Base-by-base conservation (phyloP, 768 basidiomycete species). In the Trametes cinnabarina region DNA sequence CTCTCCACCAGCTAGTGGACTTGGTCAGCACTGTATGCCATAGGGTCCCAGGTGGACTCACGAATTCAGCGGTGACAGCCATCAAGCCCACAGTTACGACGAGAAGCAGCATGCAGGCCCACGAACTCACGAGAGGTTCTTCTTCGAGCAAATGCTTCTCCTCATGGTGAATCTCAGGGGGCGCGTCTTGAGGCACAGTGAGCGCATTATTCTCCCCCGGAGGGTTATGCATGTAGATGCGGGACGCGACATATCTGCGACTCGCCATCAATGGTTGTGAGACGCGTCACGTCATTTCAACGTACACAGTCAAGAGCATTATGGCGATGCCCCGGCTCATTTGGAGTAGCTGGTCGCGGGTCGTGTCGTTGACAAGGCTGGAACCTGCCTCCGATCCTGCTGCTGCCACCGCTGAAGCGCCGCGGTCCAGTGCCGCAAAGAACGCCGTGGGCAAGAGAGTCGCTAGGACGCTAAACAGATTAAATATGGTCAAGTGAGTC, bases 51-150 rank as follows among this genome's bases (percentile, higher is more conserved):
- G 0, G 22, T 23, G 30, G 1, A 72, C 77, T 69, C 63, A 88
- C 85, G 77, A 81, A 88, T 78, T 88, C 86, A 19, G 85, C 86
- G 4, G 88, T 90, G 26, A 77, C 75, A 32, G 82, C 86, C 83
- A 88, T 84, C 28, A 90, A 67, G 10, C 68, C 82, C 40, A 90
- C 79, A 30, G 79, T 79, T 34, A 82, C 42, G 3, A 72, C 35
- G 2, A 90, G 76, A 56, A 86, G 73, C 4, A 69, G 64, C 14
- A 88, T 72, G 64, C 84, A 85, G 2, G 85, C 80, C 72, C 79
- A 87, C 65, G 83, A 85, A 63, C 83, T 87, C 22, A 85, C 76
- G 58, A 82, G 77, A 0, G 87, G 86, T 26, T 82, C 79, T 19
- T 68, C 73, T 10, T 77, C 69, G 55, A 71, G 74, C 28, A 83